Evolutionary conservation across 2,329 filamentous ascomycete genomes (phyloP).

Genomic region (Paradendryphiella salina): DNA sequence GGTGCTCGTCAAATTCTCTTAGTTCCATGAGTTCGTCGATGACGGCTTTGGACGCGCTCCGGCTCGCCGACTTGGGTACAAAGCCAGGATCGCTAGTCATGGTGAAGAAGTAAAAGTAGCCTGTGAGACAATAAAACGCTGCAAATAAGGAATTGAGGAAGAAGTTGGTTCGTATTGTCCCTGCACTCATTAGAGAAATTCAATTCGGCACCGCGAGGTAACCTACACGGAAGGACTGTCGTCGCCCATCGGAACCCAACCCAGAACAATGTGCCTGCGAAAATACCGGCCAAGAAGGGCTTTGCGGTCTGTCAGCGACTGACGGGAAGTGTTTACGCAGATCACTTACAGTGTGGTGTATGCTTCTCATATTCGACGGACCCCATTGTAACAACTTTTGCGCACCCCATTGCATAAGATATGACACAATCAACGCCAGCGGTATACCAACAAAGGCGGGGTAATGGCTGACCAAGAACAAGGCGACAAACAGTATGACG

Average conservation of each 20-base stretch:
- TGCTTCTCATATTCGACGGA: slow-evolving; percentile 81
- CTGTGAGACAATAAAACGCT: slow-evolving; percentile 64
- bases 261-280: slow-evolving; percentile 82
- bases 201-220: neutral
- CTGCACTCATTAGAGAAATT: slow-evolving; percentile 52
- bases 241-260: slow-evolving; percentile 76
- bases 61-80: slow-evolving; percentile 85
- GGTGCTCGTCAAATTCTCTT: slow-evolving; percentile 91
- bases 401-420: slow-evolving; percentile 74
- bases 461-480: slow-evolving; percentile 73
- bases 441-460: slow-evolving; percentile 78
- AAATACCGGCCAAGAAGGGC: slow-evolving; percentile 93
- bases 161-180: slow-evolving; percentile 66
- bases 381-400: slow-evolving; percentile 79
- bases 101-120: slow-evolving; percentile 83
- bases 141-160: slow-evolving; percentile 78
- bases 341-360: slow-evolving; percentile 78
- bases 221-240: slow-evolving; percentile 70
- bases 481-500: slow-evolving; percentile 68
- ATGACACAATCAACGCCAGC: slow-evolving; percentile 66
- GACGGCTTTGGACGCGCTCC: slow-evolving; percentile 83
- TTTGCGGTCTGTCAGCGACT: slow-evolving; percentile 43
- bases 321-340: neutral
- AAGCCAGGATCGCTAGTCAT: slow-evolving; percentile 92
- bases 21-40: slow-evolving; percentile 83